Evolutionary conservation across 805 yeast species (phyloP).

Genomic region (Candida chilensis): DNA sequence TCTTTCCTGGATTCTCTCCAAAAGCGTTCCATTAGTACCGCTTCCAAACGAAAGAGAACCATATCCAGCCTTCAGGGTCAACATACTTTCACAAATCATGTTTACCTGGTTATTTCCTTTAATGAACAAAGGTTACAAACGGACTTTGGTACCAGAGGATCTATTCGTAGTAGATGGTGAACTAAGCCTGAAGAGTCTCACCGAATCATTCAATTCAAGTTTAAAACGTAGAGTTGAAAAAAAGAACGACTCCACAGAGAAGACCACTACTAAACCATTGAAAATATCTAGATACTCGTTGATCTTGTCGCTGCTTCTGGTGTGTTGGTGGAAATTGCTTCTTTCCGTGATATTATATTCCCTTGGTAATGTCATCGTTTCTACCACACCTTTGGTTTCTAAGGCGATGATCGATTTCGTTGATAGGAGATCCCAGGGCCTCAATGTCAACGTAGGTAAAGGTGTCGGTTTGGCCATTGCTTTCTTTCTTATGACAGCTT

Average conservation of each 20-base stretch:
- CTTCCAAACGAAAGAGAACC: too few relatives aligned
- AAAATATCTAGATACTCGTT: conserved; percentile 30
- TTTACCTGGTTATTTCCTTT: conserved; percentile 67
- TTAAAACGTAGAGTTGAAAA: conserved; percentile 14
- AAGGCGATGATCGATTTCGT: conserved; percentile 58
- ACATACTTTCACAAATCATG: conserved; percentile 33
- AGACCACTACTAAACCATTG: conserved; percentile 28
- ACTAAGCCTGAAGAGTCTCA: conserved; percentile 23
- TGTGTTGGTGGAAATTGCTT: conserved; percentile 37
- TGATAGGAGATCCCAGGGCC: conserved; percentile 35
- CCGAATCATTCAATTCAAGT: conserved; percentile 5
- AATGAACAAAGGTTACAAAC: conserved; percentile 57
- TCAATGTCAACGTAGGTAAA: conserved; percentile 30
- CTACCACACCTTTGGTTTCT: conserved; percentile 60
- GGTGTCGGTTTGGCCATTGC: conserved; percentile 80
- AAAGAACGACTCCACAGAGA: conserved; percentile 15
- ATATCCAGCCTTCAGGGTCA: too few relatives aligned
- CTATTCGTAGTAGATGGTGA: conserved; percentile 36
- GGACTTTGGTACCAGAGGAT: conserved; percentile 62
- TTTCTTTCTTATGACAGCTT: conserved; percentile 43
- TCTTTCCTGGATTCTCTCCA: too few relatives aligned
- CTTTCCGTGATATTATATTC: conserved; percentile 30
- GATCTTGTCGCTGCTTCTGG: conserved; percentile 35
- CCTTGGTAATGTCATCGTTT: conserved; percentile 35
- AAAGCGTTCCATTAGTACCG: too few relatives aligned